Conservation (phyloP, 208 protist species). For the Tetramitus jugosus region DNA sequence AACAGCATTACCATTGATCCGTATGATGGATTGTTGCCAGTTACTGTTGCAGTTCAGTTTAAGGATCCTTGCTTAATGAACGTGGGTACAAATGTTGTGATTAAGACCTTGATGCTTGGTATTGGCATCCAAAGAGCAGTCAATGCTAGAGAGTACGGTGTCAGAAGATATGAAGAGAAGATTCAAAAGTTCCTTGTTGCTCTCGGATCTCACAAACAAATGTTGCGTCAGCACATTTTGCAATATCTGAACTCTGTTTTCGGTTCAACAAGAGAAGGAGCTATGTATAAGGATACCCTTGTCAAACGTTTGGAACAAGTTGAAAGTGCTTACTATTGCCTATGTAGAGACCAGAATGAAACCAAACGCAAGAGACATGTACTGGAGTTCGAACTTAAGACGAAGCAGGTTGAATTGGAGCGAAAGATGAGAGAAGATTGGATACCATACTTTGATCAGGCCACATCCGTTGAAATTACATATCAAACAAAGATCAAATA, state of each 20-base stretch:
- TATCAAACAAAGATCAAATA: neutral
- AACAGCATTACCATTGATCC: neutral
- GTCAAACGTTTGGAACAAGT: neutral
- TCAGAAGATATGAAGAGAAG: neutral
- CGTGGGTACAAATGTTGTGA: conserved; percentile 7
- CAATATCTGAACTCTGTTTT: neutral
- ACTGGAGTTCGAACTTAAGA: neutral
- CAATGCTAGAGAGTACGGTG: neutral
- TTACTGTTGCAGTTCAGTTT: neutral
- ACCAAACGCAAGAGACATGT: neutral
- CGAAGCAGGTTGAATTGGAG: conserved; percentile 10
- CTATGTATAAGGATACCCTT: neutral
- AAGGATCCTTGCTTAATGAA: conserved; percentile 3
- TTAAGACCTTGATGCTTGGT: conserved; percentile 10
- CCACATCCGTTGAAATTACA: conserved; percentile 3
- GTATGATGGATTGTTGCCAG: neutral
- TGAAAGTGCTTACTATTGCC: neutral
- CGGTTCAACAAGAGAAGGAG: neutral
- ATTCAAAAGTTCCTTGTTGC: neutral
- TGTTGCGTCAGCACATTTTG: neutral
- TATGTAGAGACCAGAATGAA: neutral
- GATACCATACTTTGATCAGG: conserved; percentile 7
- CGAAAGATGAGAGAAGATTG: neutral
- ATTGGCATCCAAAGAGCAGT: conserved; percentile 15
- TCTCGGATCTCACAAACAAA: neutral